A percentile compares a stretch with the other conserved stretches of the same genome.
phyloP scores from a whole-genome alignment of 768 basidiomycete genomes.

The Cystofilobasidium capitatum region DNA sequence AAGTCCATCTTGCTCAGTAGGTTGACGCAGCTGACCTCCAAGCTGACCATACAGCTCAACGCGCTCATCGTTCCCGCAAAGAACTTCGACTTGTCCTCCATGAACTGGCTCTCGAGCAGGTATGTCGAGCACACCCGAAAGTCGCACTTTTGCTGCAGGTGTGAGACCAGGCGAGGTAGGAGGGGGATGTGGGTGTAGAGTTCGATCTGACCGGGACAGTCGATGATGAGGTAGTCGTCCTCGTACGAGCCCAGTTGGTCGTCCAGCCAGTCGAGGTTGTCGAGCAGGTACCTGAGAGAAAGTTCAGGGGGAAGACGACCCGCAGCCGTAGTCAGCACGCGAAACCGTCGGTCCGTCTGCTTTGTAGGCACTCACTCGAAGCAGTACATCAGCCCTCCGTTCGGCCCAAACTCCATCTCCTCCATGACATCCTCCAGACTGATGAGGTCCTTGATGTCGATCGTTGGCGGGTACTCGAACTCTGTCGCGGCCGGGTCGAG shows the following conservation, averaged over 20 bases:
- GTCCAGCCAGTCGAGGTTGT: conserved; percentile 98
- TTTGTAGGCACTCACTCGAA: conserved; percentile 70
- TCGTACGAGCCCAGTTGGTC: conserved; percentile 91
- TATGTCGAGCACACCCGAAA: conserved; percentile 83
- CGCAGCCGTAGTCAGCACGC: neutral
- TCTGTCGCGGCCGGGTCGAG: conserved; percentile 90
- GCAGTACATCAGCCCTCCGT: conserved; percentile 93
- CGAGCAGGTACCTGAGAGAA: conserved; percentile 67
- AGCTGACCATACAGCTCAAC: conserved; percentile 98
- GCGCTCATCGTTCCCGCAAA: conserved; percentile 95
- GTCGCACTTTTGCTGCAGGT: conserved; percentile 57
- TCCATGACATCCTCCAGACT: conserved; percentile 91
- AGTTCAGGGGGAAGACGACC: neutral
- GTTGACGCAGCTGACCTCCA: conserved; percentile 95
- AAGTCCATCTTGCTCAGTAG: conserved; percentile 99
- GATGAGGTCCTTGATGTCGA: conserved; percentile 89
- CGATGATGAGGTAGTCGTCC: conserved; percentile 66
- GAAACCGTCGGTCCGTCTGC: neutral
- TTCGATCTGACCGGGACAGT: conserved; percentile 76
- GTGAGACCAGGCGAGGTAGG: conserved; percentile 71
- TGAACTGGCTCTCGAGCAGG: conserved; percentile 94
- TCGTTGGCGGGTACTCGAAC: conserved; percentile 82
- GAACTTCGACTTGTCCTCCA: conserved; percentile 98
- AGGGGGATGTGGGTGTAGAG: conserved; percentile 97
- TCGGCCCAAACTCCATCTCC: conserved; percentile 89